Base-by-base conservation (phyloP, 371 early-diverging fungal genomes). In the Encephalitozoon romaleae region DNA sequence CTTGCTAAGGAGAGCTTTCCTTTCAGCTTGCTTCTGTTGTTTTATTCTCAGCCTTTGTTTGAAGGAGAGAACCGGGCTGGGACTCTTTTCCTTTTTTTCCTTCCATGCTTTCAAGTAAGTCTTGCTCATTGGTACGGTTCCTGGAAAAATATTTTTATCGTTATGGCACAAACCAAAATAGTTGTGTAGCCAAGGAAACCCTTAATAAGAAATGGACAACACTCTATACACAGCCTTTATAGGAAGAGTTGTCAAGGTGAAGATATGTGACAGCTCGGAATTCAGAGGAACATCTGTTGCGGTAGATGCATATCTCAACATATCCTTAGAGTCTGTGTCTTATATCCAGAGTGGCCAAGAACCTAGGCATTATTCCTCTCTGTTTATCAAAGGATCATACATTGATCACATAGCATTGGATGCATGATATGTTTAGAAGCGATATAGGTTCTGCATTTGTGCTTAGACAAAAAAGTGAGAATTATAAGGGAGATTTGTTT, bases 341-440 rank as follows among this genome's bases (percentile, higher is more conserved):
- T 59, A 59, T 12, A 3, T 34, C 12, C 30, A 32, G 6, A n/a
- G 12, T 9, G 59, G 34, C 32, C 30, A 59, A 4, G 59, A 59
- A 12, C 34, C 59, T 11, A 38, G n/a, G 21, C 34, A 59, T n/a
- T 59, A 59, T 21, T 59, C 59, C 30, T 59, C 59, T 5, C 28
- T 59, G n/a, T 59, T 59, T 15, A 59, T 59, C 59, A 59, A 59
- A 5, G 59, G 59, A n/a, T 59, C 59, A 8, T 59, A 59, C 21
- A 59, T 59, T 11, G 59, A 59, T 28, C 32, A 59, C 38, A 59
- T 59, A 59, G 59, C 59, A 59, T 34, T 59, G 59, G 59, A 59
- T 34, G 11, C 34, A 34, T 54, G 30, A 34, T 34, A 34, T 8
- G 43, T 42, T 42, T 42, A 5, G 12, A 42, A 9, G 43, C 43